These are phyloP conservation scores for Monilinia laxa DNA, from an alignment of 2,329 filamentous ascomycete species.

Conservation along the genomic window DNA sequence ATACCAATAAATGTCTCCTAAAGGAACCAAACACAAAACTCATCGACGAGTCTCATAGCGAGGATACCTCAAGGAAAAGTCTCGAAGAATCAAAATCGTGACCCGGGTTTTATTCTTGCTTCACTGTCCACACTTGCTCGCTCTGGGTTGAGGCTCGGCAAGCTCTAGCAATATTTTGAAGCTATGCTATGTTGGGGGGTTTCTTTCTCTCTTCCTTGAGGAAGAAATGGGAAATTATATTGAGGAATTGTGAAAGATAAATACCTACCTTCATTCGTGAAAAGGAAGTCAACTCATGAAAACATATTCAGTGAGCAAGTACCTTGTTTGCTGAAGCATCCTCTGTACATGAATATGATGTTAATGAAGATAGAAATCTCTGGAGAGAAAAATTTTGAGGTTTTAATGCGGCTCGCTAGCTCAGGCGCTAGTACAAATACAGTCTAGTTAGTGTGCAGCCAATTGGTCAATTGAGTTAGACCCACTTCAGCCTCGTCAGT, in stretches of 20 bases:
- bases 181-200: conserved; percentile 27
- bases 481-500: conserved; percentile 9
- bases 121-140: conserved; percentile 57
- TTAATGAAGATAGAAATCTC: background rate
- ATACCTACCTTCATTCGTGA: conserved; percentile 3
- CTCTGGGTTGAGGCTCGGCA: conserved; percentile 51
- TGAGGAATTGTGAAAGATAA: background rate
- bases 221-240: background rate
- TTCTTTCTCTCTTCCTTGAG: background rate
- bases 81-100: conserved; percentile 42
- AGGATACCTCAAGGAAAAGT: conserved; percentile 38
- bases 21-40: conserved; percentile 38
- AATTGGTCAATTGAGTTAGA: background rate
- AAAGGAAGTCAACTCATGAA: background rate
- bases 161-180: conserved; percentile 53
- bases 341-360: background rate
- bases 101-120: conserved; percentile 50
- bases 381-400: background rate
- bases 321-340: background rate
- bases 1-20: conserved; percentile 46
- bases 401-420: conserved; percentile 8
- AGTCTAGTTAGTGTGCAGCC: background rate
- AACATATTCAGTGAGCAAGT: background rate
- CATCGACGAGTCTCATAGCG: conserved; percentile 32
- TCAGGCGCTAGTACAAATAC: background rate